These are phyloP conservation scores for Metschnikowia lochheadii DNA, from an alignment of 805 yeast genomes.

Conservation along the genomic window DNA sequence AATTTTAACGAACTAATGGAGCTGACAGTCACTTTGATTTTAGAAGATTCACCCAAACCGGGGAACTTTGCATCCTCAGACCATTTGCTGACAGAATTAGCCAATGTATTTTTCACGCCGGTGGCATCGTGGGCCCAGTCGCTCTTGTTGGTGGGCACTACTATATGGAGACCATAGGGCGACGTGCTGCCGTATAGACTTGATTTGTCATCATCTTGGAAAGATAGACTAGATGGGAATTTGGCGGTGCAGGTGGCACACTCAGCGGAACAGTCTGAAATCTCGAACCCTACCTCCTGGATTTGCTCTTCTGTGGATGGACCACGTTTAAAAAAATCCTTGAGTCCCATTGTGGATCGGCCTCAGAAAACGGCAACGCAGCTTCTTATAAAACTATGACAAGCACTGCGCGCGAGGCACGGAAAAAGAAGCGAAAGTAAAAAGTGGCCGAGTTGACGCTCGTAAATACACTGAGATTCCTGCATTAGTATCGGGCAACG, in stretches of 20 bases:
- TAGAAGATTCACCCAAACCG: slow-evolving; percentile 20
- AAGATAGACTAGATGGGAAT: slow-evolving; percentile 49
- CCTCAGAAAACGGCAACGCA: neutral
- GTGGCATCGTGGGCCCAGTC: slow-evolving; percentile 84
- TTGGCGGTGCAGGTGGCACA: slow-evolving; percentile 53
- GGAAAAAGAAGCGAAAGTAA: neutral
- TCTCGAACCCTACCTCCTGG: slow-evolving; percentile 21
- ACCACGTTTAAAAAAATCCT: slow-evolving; percentile 12
- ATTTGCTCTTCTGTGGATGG: slow-evolving; percentile 13
- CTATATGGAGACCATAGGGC: slow-evolving; percentile 64
- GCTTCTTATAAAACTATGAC: neutral
- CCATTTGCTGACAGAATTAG: slow-evolving; percentile 42
- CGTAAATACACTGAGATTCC: neutral
- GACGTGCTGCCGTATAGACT: slow-evolving; percentile 66
- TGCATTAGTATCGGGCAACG: neutral
- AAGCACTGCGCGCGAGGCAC: neutral
- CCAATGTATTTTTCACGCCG: slow-evolving; percentile 41
- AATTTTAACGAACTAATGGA: slow-evolving; percentile 47
- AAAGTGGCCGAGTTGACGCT: neutral
- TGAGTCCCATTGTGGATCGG: slow-evolving; percentile 13
- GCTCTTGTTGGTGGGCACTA: slow-evolving; percentile 77
- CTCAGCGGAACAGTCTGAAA: slow-evolving; percentile 48
- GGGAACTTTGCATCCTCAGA: slow-evolving; percentile 15
- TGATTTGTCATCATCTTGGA: slow-evolving; percentile 38
- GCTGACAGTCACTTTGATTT: slow-evolving; percentile 50